A percentile compares a stretch with the other conserved stretches of the same genome.
These are phyloP conservation scores for Penicillium paradoxum DNA, from an alignment of 495 filamentous ascomycete genomes.

Conservation along the genomic window DNA sequence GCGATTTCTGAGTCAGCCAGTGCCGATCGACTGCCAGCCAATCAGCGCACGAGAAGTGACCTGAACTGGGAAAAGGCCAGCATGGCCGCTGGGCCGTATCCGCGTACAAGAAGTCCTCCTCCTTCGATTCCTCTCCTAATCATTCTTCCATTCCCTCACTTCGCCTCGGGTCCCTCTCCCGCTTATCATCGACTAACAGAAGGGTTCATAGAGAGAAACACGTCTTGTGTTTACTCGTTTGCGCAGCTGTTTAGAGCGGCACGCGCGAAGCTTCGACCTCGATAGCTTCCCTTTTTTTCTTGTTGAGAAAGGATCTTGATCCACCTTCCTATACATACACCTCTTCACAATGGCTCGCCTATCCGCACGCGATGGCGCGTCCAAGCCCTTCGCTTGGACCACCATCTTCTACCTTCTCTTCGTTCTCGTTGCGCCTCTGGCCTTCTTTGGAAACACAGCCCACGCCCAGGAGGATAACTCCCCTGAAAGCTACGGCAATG, in stretches of 20 bases:
- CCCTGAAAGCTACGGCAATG: slow-evolving; percentile 73
- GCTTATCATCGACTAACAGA: slow-evolving; percentile 5
- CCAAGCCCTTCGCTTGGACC: slow-evolving; percentile 57
- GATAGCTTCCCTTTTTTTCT: slow-evolving; percentile 13
- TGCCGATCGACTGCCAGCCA: slow-evolving; percentile 20
- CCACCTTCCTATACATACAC: slow-evolving; percentile 11
- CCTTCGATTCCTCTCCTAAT: slow-evolving; percentile 10
- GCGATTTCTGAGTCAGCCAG: slow-evolving; percentile 22
- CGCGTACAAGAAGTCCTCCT: slow-evolving; percentile 26
- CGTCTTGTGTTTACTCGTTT: slow-evolving; percentile 15
- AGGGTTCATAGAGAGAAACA: slow-evolving; percentile 19
- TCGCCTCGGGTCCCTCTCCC: slow-evolving; percentile 20
- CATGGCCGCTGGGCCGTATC: slow-evolving; percentile 37
- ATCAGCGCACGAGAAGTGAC: slow-evolving; percentile 41
- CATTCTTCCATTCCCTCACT: slow-evolving; percentile 16
- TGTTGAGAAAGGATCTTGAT: slow-evolving; percentile 9
- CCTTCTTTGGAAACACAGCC: slow-evolving; percentile 65
- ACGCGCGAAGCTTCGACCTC: slow-evolving; percentile 12
- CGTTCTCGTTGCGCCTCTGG: slow-evolving; percentile 68
- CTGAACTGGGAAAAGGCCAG: slow-evolving; percentile 45
- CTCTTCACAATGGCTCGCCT: slow-evolving; percentile 43
- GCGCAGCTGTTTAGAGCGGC: slow-evolving; percentile 10
- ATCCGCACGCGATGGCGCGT: slow-evolving; percentile 38
- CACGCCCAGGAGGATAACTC: slow-evolving; percentile 68
- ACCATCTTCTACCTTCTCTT: slow-evolving; percentile 80